phyloP scores from a whole-genome alignment of 345 rosid genomes.

The Balakata baccata region DNA sequence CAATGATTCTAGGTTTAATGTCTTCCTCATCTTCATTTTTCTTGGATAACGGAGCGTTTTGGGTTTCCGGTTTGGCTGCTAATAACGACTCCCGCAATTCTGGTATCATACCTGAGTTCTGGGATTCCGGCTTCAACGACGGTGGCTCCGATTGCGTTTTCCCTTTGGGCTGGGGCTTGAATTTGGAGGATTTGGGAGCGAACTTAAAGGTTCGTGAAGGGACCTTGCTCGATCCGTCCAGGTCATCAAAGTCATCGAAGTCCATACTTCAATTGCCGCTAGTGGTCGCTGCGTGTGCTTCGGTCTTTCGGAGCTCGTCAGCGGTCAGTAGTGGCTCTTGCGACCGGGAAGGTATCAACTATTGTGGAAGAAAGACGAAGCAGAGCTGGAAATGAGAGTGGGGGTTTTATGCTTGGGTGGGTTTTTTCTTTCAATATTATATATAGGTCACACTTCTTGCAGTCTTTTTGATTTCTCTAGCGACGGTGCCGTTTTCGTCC shows the following conservation, averaged over 20 bases:
- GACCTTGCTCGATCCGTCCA: constrained; percentile 33
- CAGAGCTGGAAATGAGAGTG: neutral
- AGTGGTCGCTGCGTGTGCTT: neutral
- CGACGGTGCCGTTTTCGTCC: neutral
- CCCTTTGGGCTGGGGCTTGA: constrained; percentile 37
- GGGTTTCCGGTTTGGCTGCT: constrained; percentile 10
- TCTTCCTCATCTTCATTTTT: constrained; percentile 37
- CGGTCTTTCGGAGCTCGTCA: neutral
- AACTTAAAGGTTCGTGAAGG: constrained; percentile 51
- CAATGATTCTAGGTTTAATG: constrained; percentile 18
- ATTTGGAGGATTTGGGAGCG: constrained; percentile 44
- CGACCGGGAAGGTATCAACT: neutral
- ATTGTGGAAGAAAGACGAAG: neutral
- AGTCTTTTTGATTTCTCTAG: neutral
- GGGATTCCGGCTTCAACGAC: neutral
- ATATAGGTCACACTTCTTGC: neutral
- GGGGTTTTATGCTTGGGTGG: neutral
- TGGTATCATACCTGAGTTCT: neutral
- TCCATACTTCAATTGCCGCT: constrained; percentile 38
- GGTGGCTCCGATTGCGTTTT: constrained; percentile 12
- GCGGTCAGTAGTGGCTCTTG: neutral
- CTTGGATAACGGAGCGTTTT: constrained; percentile 12
- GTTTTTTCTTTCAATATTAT: neutral
- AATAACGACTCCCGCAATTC: constrained; percentile 16
- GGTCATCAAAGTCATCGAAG: constrained; percentile 54